A percentile compares a stretch with the other conserved stretches of the same genome.
These are phyloP conservation scores for Casaregolazyma suthepensis DNA, from an alignment of 1,139 yeast species.

Conservation along the genomic window DNA sequence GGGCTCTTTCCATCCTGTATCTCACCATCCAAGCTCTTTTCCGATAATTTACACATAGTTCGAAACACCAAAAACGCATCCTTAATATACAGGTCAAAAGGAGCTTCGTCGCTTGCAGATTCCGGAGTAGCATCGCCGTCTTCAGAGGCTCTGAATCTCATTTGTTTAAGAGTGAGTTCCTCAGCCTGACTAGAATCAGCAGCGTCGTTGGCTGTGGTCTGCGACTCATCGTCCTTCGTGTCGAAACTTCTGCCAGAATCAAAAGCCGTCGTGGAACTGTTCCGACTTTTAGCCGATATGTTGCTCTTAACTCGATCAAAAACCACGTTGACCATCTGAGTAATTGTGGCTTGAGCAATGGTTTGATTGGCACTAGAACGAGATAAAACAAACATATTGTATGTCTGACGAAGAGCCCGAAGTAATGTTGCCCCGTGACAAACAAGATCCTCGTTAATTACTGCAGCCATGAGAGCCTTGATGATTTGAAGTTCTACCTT, in stretches of 20 bases:
- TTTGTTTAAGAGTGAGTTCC: constrained; percentile 23
- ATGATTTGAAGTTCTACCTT: constrained; percentile 87
- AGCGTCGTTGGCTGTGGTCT: constrained; percentile 6
- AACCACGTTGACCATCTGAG: constrained; percentile 82
- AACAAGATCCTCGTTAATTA: constrained; percentile 69
- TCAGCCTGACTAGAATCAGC: constrained; percentile 1
- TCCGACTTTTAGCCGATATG: constrained; percentile 2
- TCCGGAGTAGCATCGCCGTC: constrained; percentile 12
- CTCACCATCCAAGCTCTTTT: constrained; percentile 70
- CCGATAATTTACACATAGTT: constrained; percentile 89
- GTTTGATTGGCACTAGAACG: constrained; percentile 79
- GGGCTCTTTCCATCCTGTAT: constrained; percentile 80
- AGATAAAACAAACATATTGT: constrained; percentile 84
- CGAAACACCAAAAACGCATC: constrained; percentile 92
- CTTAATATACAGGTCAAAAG: constrained; percentile 55
- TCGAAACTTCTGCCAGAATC: background rate
- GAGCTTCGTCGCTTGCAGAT: constrained; percentile 27
- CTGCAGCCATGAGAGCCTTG: constrained; percentile 84
- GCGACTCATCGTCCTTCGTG: background rate
- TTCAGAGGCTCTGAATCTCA: constrained; percentile 17
- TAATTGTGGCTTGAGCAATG: constrained; percentile 90
- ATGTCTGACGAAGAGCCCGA: constrained; percentile 88
- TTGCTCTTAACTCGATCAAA: constrained; percentile 60
- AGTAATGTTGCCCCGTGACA: constrained; percentile 87
- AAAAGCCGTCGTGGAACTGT: background rate